A percentile compares a stretch with the other conserved stretches of the same genome.
These are phyloP conservation scores for Coffea canephora DNA, from an alignment of 257 asterid genomes.

Conservation along the genomic window DNA sequence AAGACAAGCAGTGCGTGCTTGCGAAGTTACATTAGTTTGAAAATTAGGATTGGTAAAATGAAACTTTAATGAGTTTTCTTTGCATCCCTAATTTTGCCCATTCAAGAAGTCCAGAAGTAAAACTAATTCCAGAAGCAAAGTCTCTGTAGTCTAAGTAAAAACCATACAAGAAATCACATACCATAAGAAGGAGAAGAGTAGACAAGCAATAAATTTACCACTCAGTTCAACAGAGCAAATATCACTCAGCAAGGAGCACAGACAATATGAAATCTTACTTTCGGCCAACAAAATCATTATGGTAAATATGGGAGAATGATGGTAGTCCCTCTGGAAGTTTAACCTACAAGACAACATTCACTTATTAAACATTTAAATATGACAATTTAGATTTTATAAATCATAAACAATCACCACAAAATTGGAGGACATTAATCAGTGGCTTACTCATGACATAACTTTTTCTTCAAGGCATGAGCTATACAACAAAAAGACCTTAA, in stretches of 20 bases:
- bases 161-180: not conserved
- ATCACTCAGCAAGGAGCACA: conserved; percentile 8
- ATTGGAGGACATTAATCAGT: not conserved
- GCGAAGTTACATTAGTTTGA: not conserved
- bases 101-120: not conserved
- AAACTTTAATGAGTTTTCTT: too few species aligned
- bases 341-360: conserved; percentile 44
- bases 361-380: conserved; percentile 8
- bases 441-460: not conserved
- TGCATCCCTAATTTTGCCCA: not conserved
- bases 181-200: not conserved
- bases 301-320: conserved; percentile 47
- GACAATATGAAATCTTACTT: conserved; percentile 46
- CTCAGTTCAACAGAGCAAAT: not conserved
- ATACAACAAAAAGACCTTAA: not conserved
- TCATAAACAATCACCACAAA: not conserved
- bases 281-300: conserved; percentile 55
- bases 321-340: conserved; percentile 52
- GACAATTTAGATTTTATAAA: conserved; percentile 1
- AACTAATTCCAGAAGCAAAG: not conserved
- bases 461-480: not conserved
- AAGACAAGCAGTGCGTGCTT: not conserved
- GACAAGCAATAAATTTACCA: not conserved
- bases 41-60: not conserved
- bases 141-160: not conserved